These are phyloP conservation scores for Euphorbia celastroides DNA, from an alignment of 441 rosid species.

Conservation along the genomic window DNA sequence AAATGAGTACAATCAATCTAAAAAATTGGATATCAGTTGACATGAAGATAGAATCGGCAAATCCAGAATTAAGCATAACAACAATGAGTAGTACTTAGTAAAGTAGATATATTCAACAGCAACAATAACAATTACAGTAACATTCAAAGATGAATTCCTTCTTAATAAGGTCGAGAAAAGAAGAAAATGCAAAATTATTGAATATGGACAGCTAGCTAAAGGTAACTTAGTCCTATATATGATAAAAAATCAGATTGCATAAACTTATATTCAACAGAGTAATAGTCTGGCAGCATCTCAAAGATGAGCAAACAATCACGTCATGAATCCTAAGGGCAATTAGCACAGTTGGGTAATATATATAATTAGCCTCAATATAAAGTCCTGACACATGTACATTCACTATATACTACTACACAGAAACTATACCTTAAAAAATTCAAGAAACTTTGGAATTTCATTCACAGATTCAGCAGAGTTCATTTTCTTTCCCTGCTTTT, in stretches of 20 bases:
- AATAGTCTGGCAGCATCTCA: not conserved
- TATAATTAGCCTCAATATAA: slow-evolving; percentile 10
- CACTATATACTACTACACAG: slow-evolving; percentile 3
- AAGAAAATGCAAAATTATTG: not conserved
- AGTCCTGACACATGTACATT: slow-evolving; percentile 4
- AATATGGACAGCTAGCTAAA: not conserved
- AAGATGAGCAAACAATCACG: not conserved
- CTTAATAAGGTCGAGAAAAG: not conserved
- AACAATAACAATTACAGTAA: not conserved
- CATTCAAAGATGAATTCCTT: not conserved
- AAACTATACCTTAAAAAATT: slow-evolving; percentile 61
- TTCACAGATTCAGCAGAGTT: slow-evolving; percentile 69
- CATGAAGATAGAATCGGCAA: not conserved
- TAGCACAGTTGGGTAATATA: not conserved
- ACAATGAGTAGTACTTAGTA: not conserved
- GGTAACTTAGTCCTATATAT: not conserved
- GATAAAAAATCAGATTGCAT: not conserved
- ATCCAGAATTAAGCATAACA: not conserved
- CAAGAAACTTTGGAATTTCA: slow-evolving; percentile 70
- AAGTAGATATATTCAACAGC: not conserved
- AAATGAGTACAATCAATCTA: slow-evolving; percentile 2
- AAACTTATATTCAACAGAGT: not conserved
- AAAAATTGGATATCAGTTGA: not conserved
- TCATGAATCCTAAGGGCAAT: not conserved
- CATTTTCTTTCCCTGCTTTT: slow-evolving; percentile 87